phyloP scores from a whole-genome alignment of 2,329 filamentous ascomycete genomes.

The Colletotrichum gigasporum region DNA sequence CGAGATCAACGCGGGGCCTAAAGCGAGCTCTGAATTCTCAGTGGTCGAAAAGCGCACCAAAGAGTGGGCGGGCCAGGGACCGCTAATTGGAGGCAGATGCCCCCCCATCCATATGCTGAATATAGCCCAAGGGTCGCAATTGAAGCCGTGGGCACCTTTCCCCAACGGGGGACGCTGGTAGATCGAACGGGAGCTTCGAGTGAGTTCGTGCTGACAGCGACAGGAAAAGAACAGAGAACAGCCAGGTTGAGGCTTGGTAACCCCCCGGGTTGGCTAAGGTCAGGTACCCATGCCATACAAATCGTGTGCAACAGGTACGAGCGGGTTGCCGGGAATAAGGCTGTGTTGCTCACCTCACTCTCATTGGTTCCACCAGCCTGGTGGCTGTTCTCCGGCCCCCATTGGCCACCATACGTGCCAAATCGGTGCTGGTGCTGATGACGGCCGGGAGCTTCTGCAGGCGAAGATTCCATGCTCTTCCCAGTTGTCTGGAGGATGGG shows the following conservation, averaged over 20 bases:
- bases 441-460: conserved; percentile 27
- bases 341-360: conserved; percentile 25
- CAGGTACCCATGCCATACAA: conserved; percentile 1
- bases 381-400: conserved; percentile 10
- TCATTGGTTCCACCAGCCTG: conserved; percentile 15
- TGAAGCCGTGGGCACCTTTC: conserved; percentile 6
- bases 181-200: conserved; percentile 11
- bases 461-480: conserved; percentile 25
- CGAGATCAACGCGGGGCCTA: conserved; percentile 15
- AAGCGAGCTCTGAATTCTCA: conserved; percentile 1
- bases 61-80: background rate
- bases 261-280: too few relatives aligned
- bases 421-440: conserved; percentile 26
- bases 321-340: conserved; percentile 20
- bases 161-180: background rate
- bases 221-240: conserved; percentile 28
- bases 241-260: conserved; percentile 18
- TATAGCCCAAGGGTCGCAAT: conserved; percentile 11
- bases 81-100: conserved; percentile 11
- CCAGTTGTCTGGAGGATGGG: conserved; percentile 25
- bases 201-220: conserved; percentile 16
- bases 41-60: conserved; percentile 21
- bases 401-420: conserved; percentile 31
- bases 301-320: conserved; percentile 2
- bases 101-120: conserved; percentile 26